These are phyloP conservation scores for Bremia lactucae DNA, from an alignment of 352 stramenopile genomes.

Conservation along the genomic window DNA sequence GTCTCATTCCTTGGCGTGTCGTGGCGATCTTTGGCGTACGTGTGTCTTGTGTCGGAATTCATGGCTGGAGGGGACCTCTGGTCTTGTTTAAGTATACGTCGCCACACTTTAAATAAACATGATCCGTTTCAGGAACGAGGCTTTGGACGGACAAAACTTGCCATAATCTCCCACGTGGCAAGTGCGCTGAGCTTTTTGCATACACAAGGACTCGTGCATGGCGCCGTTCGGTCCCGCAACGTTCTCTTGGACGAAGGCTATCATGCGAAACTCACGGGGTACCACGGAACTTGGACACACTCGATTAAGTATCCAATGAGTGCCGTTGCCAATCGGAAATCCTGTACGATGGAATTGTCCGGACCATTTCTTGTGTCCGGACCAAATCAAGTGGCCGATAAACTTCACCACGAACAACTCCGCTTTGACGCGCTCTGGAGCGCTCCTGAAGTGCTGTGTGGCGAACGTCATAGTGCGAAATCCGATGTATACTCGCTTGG, in stretches of 20 bases:
- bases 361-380: no score
- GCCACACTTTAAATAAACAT: slow-evolving; percentile 3
- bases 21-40: slow-evolving; percentile 35
- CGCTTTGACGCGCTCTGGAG: slow-evolving; percentile 17
- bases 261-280: slow-evolving; percentile 45
- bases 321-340: not conserved
- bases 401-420: slow-evolving; percentile 8
- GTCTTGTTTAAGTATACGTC: slow-evolving; percentile 25
- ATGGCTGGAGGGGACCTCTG: slow-evolving; percentile 44
- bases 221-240: slow-evolving; percentile 22
- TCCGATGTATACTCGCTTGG: slow-evolving; percentile 50
- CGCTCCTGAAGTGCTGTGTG: slow-evolving; percentile 42
- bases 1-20: slow-evolving; percentile 40
- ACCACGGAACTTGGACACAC: slow-evolving; percentile 12
- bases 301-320: slow-evolving; percentile 3
- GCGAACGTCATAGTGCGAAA: slow-evolving; percentile 28
- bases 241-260: slow-evolving; percentile 20
- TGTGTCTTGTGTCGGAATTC: slow-evolving; percentile 45
- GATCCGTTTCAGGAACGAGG: slow-evolving; percentile 11
- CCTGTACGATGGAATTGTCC: not conserved
- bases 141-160: slow-evolving; percentile 33
- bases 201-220: slow-evolving; percentile 26
- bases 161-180: slow-evolving; percentile 33
- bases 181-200: slow-evolving; percentile 44
- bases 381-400: slow-evolving; percentile 10